phyloP scores from a whole-genome alignment of 83 land plant species.

The Diphasiastrum complanatum region DNA sequence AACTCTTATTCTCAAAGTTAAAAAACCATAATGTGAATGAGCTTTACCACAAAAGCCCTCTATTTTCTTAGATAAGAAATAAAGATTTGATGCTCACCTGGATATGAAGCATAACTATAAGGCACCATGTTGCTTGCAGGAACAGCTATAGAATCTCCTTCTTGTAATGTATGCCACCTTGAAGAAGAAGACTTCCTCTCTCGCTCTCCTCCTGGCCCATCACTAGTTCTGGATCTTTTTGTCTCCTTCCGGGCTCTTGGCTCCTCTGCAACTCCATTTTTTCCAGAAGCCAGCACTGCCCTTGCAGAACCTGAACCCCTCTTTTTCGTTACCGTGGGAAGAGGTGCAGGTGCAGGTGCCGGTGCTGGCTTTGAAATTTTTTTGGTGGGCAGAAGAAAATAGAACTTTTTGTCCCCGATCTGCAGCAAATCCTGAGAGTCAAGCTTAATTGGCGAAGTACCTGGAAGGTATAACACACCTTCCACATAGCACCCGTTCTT shows the following conservation, averaged over 20 bases:
- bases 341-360: not conserved
- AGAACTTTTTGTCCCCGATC: conserved; percentile 94
- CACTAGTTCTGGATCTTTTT: not conserved
- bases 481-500: conserved; percentile 93
- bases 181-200: not conserved
- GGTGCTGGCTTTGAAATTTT: conserved; percentile 36
- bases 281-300: conserved; percentile 1
- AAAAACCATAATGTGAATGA: too few species aligned
- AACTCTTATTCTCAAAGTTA: too few species aligned
- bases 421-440: conserved; percentile 92
- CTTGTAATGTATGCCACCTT: too few species aligned
- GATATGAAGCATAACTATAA: not conserved
- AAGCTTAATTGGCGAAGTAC: conserved; percentile 73
- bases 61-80: not conserved
- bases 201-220: not conserved
- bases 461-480: conserved; percentile 75
- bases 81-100: not conserved
- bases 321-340: not conserved
- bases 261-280: not conserved
- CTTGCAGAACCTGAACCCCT: conserved; percentile 10
- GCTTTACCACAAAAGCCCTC: too few species aligned
- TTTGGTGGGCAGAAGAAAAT: conserved; percentile 73
- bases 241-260: not conserved
- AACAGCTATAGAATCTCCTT: not conserved
- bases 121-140: not conserved